A percentile compares a stretch with the other conserved stretches of the same genome.
These are phyloP conservation scores for Raffaelea albimanens DNA, from an alignment of 2,329 filamentous ascomycete genomes.

Conservation along the genomic window DNA sequence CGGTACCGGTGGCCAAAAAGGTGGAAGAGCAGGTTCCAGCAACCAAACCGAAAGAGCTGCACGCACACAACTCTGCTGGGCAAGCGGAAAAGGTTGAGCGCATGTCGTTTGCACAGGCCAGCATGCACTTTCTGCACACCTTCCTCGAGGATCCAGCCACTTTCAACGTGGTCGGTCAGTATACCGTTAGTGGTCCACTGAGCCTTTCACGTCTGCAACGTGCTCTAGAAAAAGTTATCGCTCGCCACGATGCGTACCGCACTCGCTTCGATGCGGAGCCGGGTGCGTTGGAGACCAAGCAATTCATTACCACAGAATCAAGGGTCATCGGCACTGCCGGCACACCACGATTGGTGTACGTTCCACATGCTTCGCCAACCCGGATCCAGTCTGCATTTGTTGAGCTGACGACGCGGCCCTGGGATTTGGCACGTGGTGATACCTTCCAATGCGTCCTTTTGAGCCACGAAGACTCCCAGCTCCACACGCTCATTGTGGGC, in stretches of 20 bases:
- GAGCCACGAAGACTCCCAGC: slow-evolving; percentile 2
- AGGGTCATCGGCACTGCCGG: background rate
- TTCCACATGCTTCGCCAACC: no score
- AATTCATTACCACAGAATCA: background rate
- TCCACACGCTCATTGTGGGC: slow-evolving; percentile 31
- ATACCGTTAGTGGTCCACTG: slow-evolving; percentile 23
- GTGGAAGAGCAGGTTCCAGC: no score
- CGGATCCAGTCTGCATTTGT: background rate
- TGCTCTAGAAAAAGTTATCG: slow-evolving; percentile 22
- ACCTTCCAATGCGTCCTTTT: background rate
- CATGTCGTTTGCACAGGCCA: slow-evolving; percentile 2
- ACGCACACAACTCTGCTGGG: no score
- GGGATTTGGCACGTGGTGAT: background rate
- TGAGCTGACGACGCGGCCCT: background rate
- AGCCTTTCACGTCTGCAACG: slow-evolving; percentile 17
- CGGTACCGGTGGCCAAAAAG: no score
- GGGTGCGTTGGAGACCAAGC: slow-evolving; percentile 5
- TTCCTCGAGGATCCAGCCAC: slow-evolving; percentile 25
- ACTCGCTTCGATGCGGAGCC: slow-evolving; percentile 19
- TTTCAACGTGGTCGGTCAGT: slow-evolving; percentile 26
- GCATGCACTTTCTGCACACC: slow-evolving; percentile 28
- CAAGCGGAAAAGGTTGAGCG: background rate
- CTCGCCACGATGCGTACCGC: slow-evolving; percentile 23
- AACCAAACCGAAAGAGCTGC: no score
- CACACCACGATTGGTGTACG: no score